These are phyloP conservation scores for Sporobolomyces phaffii DNA, from an alignment of 768 basidiomycete genomes.

Conservation along the genomic window DNA sequence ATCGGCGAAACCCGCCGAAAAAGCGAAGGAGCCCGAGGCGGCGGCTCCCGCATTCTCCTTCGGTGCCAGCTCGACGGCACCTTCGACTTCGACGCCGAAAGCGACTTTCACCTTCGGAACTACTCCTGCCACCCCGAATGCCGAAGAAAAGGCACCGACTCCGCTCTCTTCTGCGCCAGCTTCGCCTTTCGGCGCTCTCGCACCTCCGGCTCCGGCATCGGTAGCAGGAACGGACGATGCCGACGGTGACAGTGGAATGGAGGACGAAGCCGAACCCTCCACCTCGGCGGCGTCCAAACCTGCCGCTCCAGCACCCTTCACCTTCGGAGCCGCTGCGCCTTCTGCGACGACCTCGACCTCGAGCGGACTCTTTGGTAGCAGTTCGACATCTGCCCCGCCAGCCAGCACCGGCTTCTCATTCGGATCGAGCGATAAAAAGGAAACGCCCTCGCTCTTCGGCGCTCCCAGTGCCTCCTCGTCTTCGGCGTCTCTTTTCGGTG, in stretches of 20 bases:
- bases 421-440: too few species aligned
- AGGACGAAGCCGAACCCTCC: slow-evolving; percentile 28
- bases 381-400: not conserved
- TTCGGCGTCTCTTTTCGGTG: not conserved
- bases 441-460: too few species aligned
- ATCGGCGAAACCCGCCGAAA: slow-evolving; percentile 3
- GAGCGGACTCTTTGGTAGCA: not conserved
- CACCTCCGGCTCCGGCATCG: not conserved
- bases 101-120: slow-evolving; percentile 23
- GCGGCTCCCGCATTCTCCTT: slow-evolving; percentile 17
- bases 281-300: not conserved
- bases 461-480: too few species aligned
- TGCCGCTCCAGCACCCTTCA: not conserved
- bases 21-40: slow-evolving; percentile 6
- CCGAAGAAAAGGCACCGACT: slow-evolving; percentile 15
- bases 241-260: slow-evolving; percentile 36
- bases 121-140: slow-evolving; percentile 22
- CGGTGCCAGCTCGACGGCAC: not conserved
- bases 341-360: not conserved
- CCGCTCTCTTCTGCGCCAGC: slow-evolving; percentile 7
- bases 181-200: slow-evolving; percentile 15
- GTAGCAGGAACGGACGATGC: slow-evolving; percentile 17
- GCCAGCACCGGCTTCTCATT: not conserved
- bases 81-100: not conserved
- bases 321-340: slow-evolving; percentile 13